Evolutionary conservation across 805 yeast genomes (phyloP).

Genomic region (Yamadazyma kitorensis): DNA sequence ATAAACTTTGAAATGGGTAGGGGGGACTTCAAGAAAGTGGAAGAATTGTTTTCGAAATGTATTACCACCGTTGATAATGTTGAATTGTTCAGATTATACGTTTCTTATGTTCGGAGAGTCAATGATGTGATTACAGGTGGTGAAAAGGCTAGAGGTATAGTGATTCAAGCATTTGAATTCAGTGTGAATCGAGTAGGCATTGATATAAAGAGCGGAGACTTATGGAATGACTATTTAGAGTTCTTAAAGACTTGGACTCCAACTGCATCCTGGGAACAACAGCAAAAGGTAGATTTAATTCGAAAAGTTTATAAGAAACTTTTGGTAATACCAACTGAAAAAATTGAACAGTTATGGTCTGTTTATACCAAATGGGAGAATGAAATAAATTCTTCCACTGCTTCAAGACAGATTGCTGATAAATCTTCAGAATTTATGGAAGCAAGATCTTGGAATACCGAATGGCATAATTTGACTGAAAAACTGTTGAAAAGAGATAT

Average conservation of each 20-base stretch:
- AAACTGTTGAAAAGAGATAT: constrained; percentile 44
- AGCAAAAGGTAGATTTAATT: constrained; percentile 72
- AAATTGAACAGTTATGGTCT: constrained; percentile 77
- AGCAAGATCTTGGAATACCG: constrained; percentile 74
- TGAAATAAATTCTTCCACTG: constrained; percentile 66
- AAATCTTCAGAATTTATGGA: constrained; percentile 82
- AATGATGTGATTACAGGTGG: constrained; percentile 77
- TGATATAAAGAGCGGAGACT: constrained; percentile 64
- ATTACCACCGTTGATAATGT: constrained; percentile 62
- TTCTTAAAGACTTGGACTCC: constrained; percentile 80
- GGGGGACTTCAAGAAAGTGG: constrained; percentile 66
- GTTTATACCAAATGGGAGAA: constrained; percentile 83
- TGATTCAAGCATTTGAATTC: constrained; percentile 79
- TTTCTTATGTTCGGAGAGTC: constrained; percentile 70
- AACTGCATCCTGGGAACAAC: constrained; percentile 77
- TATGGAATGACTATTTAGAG: constrained; percentile 83
- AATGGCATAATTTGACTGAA: constrained; percentile 58
- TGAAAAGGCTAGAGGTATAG: constrained; percentile 69
- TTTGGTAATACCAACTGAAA: constrained; percentile 70
- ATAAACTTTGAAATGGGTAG: constrained; percentile 60
- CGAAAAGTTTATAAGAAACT: constrained; percentile 70
- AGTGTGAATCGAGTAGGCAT: constrained; percentile 76
- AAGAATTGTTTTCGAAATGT: constrained; percentile 61
- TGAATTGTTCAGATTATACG: constrained; percentile 71
- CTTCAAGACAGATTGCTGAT: constrained; percentile 82